Base-by-base conservation (phyloP, 2,329 filamentous ascomycete genomes). In the Fusarium multiceps region DNA sequence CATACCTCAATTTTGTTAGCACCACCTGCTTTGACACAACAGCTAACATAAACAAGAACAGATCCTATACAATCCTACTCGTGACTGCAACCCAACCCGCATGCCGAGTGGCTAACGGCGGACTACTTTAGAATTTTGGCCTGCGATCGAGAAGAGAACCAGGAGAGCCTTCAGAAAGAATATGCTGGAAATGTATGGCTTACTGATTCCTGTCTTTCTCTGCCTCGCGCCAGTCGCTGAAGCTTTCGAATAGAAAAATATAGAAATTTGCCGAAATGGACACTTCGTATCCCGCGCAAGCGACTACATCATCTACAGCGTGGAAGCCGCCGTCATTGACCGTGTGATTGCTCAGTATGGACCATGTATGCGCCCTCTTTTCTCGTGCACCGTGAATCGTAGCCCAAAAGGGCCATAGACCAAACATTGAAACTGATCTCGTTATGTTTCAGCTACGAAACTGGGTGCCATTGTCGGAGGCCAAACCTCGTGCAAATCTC, bases 261-360 rank as follows among this genome's bases (percentile, higher is more conserved):
- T 99, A 85, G 90, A 92, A 81, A 96, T 99, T 76, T 90, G 95
- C 79, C 90, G 89, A 80, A 97, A 97, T 88, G 97, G 97, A 75
- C 94, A 98, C 83, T 88, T 95, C 80, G 96, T 99, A 75, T 98
- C 96, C 75, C 90, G 96, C 82, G 90, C 91, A 81, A 98, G 94
- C 90, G 95, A 98, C 86, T 98, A 94, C 81, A 97, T 98, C 83
- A 94, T 99, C 79, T 99, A 99, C 87, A 97, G 92, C 82, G 96
- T 99, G 81, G 95, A 98, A 82, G 96, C 96, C 67, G 93, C 94
- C 75, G 88, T 91, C 72, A 97, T 99, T 80, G 92, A 93, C 78
- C 88, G 87, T 72, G 93, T 98, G 75, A 96, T 98, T 76, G 91
- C 91, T 68, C 86, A 91, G 76, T 99, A 93, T 80, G 96, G 94